phyloP scores from a whole-genome alignment of 371 early-diverging fungal species.

The Mortierella sp. region DNA sequence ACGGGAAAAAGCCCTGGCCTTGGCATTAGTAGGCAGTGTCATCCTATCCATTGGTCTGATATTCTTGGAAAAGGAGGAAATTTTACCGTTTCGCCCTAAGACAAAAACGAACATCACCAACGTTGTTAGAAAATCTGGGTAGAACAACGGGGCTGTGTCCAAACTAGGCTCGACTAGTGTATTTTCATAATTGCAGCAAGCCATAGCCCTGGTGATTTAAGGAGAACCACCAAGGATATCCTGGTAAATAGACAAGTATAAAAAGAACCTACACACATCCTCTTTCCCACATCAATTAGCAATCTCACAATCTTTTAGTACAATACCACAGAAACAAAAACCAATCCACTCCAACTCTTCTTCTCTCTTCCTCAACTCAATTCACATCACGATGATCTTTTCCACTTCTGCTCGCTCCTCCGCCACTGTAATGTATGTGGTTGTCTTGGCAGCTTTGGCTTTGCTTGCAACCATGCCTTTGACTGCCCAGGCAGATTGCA shows the following conservation, averaged over 20 bases:
- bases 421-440: constrained; percentile 9
- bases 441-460: constrained; percentile 21
- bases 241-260: background rate
- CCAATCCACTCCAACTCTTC: background rate
- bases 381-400: constrained; percentile 19
- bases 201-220: too few species aligned
- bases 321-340: background rate
- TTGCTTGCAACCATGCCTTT: constrained; percentile 22
- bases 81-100: background rate
- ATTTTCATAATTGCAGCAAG: too few species aligned
- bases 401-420: constrained; percentile 10
- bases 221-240: too few species aligned
- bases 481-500: constrained; percentile 27
- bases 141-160: too few species aligned
- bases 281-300: background rate
- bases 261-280: background rate
- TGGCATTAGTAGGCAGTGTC: background rate
- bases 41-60: too few species aligned
- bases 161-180: too few species aligned
- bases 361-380: background rate
- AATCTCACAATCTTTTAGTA: background rate
- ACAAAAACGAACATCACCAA: too few species aligned
- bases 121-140: too few species aligned
- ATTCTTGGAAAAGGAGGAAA: background rate
- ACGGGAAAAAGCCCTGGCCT: background rate